Base-by-base conservation (phyloP, 371 early-diverging fungal species). In the Mucor ambiguus region DNA sequence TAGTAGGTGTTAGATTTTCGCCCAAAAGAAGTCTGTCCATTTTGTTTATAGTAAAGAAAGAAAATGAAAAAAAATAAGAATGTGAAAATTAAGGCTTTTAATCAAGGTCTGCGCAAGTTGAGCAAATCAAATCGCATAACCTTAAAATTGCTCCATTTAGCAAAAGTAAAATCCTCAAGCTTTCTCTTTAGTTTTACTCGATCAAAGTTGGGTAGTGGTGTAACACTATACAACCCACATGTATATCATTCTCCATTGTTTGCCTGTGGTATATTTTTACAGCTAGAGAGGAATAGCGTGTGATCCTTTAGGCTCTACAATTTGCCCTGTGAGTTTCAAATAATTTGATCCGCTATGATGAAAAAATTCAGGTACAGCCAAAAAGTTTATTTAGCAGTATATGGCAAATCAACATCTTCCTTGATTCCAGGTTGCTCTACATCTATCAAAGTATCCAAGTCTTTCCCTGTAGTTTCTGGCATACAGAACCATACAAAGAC, bases 401-500 rank as follows among this genome's bases (percentile, higher is more conserved):
- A 46, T 46, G n/a, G 46, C 20, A 44, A 20, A n/a, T 44, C 44
- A 20, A 7, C 44, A 46, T 20, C 22, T 22, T 20, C 20, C 24
- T 46, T 46, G 46, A 46, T 46, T 10, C 22, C 20, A 22, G 46
- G 22, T 6, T 22, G 46, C 11, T 46, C 46, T 10, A 46, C 22
- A 46, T 46, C 46, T 11, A 24, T 3, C 46, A 46, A 11, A 3
- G 46, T 46, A 57, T 77, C 82, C 55, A 81, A 66, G 37, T 73
- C 73, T 35, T 67, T 69, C 32, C 76, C 76, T 2, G 82, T 79
- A 1, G 82, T 82, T 63, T 82, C 82, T 3, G 73, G 80, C 75
- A 82, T 76, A 38, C 66, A 79, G 48, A 79, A 64, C 0, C 68
- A 18, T 14, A 79, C 54, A 58, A 82, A 82, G 20, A 82, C n/a